These are phyloP conservation scores for Coelastrella sp. DNA, from an alignment of 139 green algal species.

Conservation along the genomic window DNA sequence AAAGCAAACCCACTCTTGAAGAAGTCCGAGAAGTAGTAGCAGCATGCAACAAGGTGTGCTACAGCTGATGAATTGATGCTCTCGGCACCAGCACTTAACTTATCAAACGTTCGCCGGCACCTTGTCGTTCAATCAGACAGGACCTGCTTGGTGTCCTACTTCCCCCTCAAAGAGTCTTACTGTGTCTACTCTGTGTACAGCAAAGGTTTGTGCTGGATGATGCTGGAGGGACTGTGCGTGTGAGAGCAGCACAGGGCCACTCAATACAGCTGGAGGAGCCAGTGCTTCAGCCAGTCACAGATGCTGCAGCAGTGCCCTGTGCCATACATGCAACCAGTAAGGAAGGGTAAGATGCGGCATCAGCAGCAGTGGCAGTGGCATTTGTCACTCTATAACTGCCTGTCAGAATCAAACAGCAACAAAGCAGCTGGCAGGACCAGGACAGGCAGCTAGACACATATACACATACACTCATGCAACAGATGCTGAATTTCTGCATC, in stretches of 20 bases:
- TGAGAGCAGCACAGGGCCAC: slow-evolving; percentile 72
- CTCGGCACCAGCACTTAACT: too few species aligned
- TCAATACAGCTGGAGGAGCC: slow-evolving; percentile 63
- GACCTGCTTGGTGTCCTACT: too few species aligned
- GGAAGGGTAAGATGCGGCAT: slow-evolving; percentile 45
- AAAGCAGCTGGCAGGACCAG: too few species aligned
- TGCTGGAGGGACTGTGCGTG: slow-evolving; percentile 41
- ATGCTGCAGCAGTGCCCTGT: slow-evolving; percentile 42
- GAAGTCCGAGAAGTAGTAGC: slow-evolving; percentile 48
- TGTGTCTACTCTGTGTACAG: slow-evolving; percentile 39
- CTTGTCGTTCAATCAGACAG: too few species aligned
- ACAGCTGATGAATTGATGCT: neutral
- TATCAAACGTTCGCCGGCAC: too few species aligned
- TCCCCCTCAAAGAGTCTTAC: too few species aligned
- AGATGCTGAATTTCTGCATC: too few species aligned
- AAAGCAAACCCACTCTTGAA: slow-evolving; percentile 36
- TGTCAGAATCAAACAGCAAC: too few species aligned
- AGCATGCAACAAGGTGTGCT: slow-evolving; percentile 50
- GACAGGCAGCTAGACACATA: too few species aligned
- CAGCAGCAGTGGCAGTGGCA: too few species aligned
- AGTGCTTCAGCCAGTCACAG: slow-evolving; percentile 56
- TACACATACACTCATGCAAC: too few species aligned
- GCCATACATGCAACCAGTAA: slow-evolving; percentile 68
- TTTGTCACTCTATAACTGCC: too few species aligned
- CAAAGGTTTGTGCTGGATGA: slow-evolving; percentile 71